phyloP scores from a whole-genome alignment of 1,139 yeast species.

The Yamadazyma membranifaciens region DNA sequence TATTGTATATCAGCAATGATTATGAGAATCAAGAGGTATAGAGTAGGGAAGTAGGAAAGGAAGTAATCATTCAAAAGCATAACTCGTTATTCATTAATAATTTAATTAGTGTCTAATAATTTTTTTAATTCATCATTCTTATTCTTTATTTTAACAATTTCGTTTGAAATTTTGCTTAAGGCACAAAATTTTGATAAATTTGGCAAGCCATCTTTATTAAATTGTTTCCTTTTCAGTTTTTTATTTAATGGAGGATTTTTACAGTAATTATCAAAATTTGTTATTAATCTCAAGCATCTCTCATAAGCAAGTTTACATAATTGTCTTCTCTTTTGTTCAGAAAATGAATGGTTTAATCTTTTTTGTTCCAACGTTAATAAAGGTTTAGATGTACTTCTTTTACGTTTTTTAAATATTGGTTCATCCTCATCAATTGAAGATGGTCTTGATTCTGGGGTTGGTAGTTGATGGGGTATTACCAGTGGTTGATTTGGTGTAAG shows the following conservation, averaged over 20 bases:
- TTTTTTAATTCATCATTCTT: conserved; percentile 34
- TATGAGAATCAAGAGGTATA: too few species aligned
- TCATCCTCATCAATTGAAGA: conserved; percentile 18
- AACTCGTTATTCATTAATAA: conserved; percentile 8
- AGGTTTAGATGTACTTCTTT: conserved; percentile 41
- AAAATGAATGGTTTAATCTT: conserved; percentile 66
- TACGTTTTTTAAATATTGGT: conserved; percentile 23
- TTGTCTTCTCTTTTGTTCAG: conserved; percentile 76
- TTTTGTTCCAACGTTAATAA: conserved; percentile 63
- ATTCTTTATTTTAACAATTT: conserved; percentile 33
- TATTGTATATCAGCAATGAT: too few species aligned
- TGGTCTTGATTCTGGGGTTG: conserved; percentile 40
- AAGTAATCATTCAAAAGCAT: not conserved
- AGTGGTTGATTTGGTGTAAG: not conserved
- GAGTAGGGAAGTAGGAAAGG: not conserved
- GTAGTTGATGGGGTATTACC: conserved; percentile 21
- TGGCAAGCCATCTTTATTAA: conserved; percentile 48
- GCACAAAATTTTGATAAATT: conserved; percentile 48
- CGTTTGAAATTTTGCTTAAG: conserved; percentile 41
- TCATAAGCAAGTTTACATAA: conserved; percentile 66
- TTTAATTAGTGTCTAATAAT: conserved; percentile 12
- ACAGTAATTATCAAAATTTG: conserved; percentile 41
- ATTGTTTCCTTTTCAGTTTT: conserved; percentile 41
- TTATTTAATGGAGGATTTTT: conserved; percentile 27
- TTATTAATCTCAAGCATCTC: conserved; percentile 41